Evolutionary conservation across 2,329 filamentous ascomycete genomes (phyloP).

Genomic region (Xylaria multiplex): DNA sequence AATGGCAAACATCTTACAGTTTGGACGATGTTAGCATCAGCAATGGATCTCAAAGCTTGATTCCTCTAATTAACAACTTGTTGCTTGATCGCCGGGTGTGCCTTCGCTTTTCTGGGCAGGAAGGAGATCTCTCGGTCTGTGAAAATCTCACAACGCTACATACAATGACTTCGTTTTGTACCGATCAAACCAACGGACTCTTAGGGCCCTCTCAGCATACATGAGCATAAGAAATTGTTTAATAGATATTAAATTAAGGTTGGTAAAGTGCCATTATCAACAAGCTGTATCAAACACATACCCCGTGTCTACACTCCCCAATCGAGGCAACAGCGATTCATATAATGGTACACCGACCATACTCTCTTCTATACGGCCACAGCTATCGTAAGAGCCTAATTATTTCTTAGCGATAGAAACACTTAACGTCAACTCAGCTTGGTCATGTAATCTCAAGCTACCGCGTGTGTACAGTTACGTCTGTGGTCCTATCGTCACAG

Average conservation of each 20-base stretch:
- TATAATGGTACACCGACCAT: too few relatives aligned
- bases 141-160: constrained; percentile 29
- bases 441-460: too few relatives aligned
- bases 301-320: too few relatives aligned
- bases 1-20: constrained; percentile 11
- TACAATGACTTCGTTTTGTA: constrained; percentile 17
- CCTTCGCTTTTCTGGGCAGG: constrained; percentile 26
- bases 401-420: too few relatives aligned
- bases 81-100: constrained; percentile 32
- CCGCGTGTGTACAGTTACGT: too few relatives aligned
- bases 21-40: constrained; percentile 25
- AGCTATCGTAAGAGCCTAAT: too few relatives aligned
- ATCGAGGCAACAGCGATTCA: too few relatives aligned
- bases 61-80: constrained; percentile 24
- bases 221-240: background rate
- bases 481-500: too few relatives aligned
- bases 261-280: background rate
- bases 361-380: too few relatives aligned
- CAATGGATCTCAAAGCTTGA: constrained; percentile 30
- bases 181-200: background rate
- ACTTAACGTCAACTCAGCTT: too few relatives aligned
- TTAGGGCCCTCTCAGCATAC: constrained; percentile 16
- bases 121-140: constrained; percentile 28
- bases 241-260: background rate
- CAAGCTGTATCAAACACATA: too few relatives aligned